Evolutionary conservation across 208 protist genomes (phyloP).

Genomic region (Trypanosoma caninum): DNA sequence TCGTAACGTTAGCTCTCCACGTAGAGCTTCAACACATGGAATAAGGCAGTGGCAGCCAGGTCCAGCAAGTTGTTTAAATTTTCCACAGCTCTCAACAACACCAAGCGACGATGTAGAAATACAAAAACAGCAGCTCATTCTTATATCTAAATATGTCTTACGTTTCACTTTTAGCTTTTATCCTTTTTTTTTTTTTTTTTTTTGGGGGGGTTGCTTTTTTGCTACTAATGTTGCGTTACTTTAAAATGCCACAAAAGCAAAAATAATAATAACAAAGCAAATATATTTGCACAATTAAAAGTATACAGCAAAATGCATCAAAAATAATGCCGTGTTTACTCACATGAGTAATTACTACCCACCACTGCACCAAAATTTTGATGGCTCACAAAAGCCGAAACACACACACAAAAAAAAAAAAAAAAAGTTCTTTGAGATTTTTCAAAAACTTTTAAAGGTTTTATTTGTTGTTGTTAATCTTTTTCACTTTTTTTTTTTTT

Average conservation of each 20-base stretch:
- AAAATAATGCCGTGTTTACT: too few relatives aligned
- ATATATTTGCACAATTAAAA: background rate
- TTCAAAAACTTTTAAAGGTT: too few relatives aligned
- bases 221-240: too few relatives aligned
- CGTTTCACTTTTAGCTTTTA: background rate
- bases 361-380: too few relatives aligned
- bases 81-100: conserved; percentile 65
- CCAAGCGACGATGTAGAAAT: conserved; percentile 52
- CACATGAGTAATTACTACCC: too few relatives aligned
- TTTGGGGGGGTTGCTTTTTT: too few relatives aligned
- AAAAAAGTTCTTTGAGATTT: too few relatives aligned
- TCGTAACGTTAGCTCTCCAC: conserved; percentile 45
- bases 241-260: background rate
- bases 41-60: conserved; percentile 61
- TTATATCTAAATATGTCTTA: background rate
- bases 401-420: background rate
- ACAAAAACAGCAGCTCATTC: conserved; percentile 43
- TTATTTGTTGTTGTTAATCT: background rate
- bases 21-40: conserved; percentile 41
- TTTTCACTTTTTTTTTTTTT: background rate
- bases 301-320: background rate
- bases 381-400: background rate
- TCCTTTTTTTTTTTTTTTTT: background rate
- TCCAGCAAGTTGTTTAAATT: conserved; percentile 34
- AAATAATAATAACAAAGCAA: background rate